These are phyloP conservation scores for Ustilago loliicola DNA, from an alignment of 1,284 basidiomycete genomes.

Conservation along the genomic window DNA sequence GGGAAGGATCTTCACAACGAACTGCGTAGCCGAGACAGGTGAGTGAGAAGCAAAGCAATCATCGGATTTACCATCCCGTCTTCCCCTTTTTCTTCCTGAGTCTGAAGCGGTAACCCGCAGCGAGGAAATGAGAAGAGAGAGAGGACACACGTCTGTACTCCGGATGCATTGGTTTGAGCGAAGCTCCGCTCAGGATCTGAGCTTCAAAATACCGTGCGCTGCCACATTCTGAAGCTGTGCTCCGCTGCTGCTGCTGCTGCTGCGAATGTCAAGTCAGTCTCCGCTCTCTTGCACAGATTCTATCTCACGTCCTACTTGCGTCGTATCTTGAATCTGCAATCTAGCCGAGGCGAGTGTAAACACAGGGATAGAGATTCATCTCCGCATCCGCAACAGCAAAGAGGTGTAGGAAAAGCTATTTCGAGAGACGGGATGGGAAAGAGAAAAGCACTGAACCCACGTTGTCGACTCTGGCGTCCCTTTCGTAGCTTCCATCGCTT, in stretches of 20 bases:
- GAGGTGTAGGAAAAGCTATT: background rate
- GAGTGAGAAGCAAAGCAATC: constrained; percentile 7
- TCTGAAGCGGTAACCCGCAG: background rate
- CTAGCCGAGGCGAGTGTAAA: constrained; percentile 1
- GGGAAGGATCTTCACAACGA: background rate
- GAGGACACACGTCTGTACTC: background rate
- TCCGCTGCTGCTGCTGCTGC: too few relatives aligned
- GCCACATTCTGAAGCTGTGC: too few relatives aligned
- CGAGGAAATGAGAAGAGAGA: too few relatives aligned
- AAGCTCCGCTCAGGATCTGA: constrained; percentile 1
- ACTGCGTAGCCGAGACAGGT: constrained; percentile 3
- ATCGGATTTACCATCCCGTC: background rate
- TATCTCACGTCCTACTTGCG: background rate
- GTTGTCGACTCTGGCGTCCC: too few relatives aligned
- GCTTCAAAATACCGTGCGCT: background rate
- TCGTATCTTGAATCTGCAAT: background rate
- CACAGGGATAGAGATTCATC: constrained; percentile 1
- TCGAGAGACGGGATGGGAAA: too few relatives aligned
- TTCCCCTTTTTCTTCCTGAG: background rate
- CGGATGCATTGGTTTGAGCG: constrained; percentile 1
- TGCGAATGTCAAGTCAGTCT: too few relatives aligned
- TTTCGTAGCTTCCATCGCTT: too few relatives aligned
- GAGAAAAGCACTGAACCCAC: too few relatives aligned
- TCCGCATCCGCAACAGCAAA: background rate
- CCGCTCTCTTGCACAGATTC: too few relatives aligned